These are phyloP conservation scores for Actinomortierella ambigua DNA, from an alignment of 371 early-diverging fungal genomes.

Conservation along the genomic window DNA sequence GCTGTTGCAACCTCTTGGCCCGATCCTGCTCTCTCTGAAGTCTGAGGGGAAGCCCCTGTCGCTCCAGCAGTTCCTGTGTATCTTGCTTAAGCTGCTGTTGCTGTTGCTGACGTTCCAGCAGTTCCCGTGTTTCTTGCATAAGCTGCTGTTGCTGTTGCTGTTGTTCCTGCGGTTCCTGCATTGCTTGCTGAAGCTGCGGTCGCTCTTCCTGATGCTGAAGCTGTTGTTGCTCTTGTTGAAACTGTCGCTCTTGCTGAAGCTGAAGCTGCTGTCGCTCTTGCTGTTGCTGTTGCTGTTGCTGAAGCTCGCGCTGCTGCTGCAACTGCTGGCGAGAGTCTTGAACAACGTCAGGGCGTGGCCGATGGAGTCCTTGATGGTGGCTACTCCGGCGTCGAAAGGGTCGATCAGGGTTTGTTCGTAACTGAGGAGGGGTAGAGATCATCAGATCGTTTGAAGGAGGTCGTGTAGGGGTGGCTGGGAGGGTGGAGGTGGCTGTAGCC, in stretches of 20 bases:
- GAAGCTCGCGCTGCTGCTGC: constrained; percentile 7
- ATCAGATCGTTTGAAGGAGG: no score
- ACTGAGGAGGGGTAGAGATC: no score
- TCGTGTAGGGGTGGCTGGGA: no score
- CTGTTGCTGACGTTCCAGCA: constrained; percentile 1
- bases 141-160: neutral
- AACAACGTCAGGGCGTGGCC: no score
- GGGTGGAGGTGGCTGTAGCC: no score
- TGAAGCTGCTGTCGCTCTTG: constrained; percentile 3
- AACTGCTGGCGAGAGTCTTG: constrained; percentile 4
- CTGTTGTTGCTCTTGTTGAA: neutral
- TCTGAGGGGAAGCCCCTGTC: no score
- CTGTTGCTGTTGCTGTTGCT: constrained; percentile 11
- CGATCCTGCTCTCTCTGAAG: no score
- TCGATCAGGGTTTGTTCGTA: no score
- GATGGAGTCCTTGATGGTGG: no score
- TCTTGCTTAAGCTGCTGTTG: neutral
- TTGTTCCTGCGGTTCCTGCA: neutral
- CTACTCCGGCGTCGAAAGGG: no score
- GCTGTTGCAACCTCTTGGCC: no score
- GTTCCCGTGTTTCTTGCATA: constrained; percentile 1
- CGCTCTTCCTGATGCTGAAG: constrained; percentile 4
- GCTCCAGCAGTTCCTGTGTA: no score
- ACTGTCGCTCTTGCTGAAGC: constrained; percentile 2
- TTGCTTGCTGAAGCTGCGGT: neutral